Evolutionary conservation across 192 early-diverging fungal species (phyloP).

Genomic region (Lobosporangium transversale): DNA sequence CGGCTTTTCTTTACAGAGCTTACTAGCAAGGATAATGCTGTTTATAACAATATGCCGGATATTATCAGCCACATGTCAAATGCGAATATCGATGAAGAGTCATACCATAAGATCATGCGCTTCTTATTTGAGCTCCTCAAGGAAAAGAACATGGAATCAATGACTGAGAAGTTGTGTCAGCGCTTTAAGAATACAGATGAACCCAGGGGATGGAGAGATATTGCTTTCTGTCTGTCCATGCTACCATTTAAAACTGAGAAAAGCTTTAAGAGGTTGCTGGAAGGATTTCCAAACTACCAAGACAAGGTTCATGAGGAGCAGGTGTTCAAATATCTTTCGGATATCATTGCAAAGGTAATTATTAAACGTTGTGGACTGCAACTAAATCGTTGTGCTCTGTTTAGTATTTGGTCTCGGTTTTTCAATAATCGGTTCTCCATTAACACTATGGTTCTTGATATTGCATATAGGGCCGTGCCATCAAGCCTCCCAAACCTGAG

Average conservation of each 20-base stretch:
- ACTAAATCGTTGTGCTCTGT: too few species aligned
- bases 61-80: conserved; percentile 94
- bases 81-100: conserved; percentile 79
- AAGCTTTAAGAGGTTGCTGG: conserved; percentile 85
- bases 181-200: conserved; percentile 88
- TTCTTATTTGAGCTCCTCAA: conserved; percentile 97
- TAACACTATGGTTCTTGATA: too few species aligned
- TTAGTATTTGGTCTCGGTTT: too few species aligned
- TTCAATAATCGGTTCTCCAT: too few species aligned
- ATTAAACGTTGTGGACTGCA: too few species aligned
- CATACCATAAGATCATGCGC: conserved; percentile 91
- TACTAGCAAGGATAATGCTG: conserved; percentile 94
- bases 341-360: conserved; percentile 87
- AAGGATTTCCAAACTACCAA: conserved; percentile 85
- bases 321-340: conserved; percentile 86
- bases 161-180: conserved; percentile 96
- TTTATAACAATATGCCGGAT: conserved; percentile 99
- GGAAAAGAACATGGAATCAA: conserved; percentile 94
- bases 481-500: conserved; percentile 77
- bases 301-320: conserved; percentile 90
- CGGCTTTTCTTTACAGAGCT: conserved; percentile 97
- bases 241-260: conserved; percentile 90
- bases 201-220: conserved; percentile 89
- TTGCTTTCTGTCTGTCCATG: conserved; percentile 90
- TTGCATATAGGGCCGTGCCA: conserved; percentile 61